Evolutionary conservation across 208 protist genomes (phyloP), one percentile per base, ranked within the genome.

Genomic region (Leishmania braziliensis): DNA sequence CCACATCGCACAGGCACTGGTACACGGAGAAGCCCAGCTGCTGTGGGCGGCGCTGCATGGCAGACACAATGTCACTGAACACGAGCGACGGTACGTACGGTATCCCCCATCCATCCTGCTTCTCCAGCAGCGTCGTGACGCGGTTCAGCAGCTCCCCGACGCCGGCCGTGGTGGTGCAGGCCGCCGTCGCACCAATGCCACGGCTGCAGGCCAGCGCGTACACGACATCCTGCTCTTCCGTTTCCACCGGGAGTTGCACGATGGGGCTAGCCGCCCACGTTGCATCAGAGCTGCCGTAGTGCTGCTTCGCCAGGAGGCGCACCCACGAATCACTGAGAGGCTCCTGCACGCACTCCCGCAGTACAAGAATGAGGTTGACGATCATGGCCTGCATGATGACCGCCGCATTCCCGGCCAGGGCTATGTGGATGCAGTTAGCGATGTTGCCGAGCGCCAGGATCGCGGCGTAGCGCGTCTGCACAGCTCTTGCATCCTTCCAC

Each of bases 11-110:
- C 23, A 96, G 86, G 75, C 79, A 90, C 62, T 90, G 84, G 75
- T 87, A 93, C 12, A 95, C 90, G 20, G 79, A 78, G 79, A 94
- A 94, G 74, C 91, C 93, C 23, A 93, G 82, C 16, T 83, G 84
- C 77, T 95, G 91, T 60, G 91, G 89, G 46, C 86, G 86, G 50
- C 74, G 75, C 86, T 96, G 86, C 87, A 96, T 91, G 43, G 85
- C 84, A 20, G 77, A 72, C 3, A 87, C 84, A 20, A 95, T 77
- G 46, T 91, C 87, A 46, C 78, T 80, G 83, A 94, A 94, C 26
- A 93, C 86, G 75, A 94, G 76, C n/a, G 83, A 84, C 1, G 91
- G 83, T 72, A 89, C 80, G 43, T 76, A 74, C 23, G 87, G 83
- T 50, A 88, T 65, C 23, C 78, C 56, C 93, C 92, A 97, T 48